Base-by-base conservation (phyloP, 179 eudicot genomes). In the Camellia oleifera region DNA sequence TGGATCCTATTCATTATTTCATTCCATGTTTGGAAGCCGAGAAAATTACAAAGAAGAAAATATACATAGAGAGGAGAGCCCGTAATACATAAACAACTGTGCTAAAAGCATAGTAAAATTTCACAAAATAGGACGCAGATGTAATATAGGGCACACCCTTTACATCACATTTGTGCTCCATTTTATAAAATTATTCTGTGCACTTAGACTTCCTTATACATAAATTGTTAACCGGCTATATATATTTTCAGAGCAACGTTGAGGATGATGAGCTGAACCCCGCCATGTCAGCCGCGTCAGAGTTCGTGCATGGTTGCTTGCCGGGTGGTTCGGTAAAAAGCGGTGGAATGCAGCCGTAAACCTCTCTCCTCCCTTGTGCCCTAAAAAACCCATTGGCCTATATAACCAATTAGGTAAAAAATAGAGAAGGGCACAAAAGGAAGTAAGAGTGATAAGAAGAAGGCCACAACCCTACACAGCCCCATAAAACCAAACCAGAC, bases 331-430 rank as follows among this genome's bases (percentile, higher is more conserved):
- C 12, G 57, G 45, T 26, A 69, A 69, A 69, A 69, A 78, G 67
- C 68, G 20, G 45, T 15, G 52, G 54, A 65, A 17, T 58, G 73
- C 26, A 68, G 77, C 80, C 66, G 60, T 62, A 62, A 77, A 78
- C 50, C 78, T 57, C 77, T 65, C 50, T 6, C 56, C 50, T 6
- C 56, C 26, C 32, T 6, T 62, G 84, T 62, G 75, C 83, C 83
- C 72, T 63, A 53, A 81, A 50, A 81, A 81, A 53, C 80, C 81
- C 52, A 77, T 64, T 20, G 65, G 40, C 40, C 10, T 3, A 32
- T 3, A 15, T 56, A 18, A 65, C 81, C 81, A 77, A 63, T 76
- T 18, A 18, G 80, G 83, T 62, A 32, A 76, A 81, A 81, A 77
- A 32, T 48, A 54, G 42, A 75, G 32, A 32, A 32, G 52, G 13